phyloP scores from a whole-genome alignment of 106 monocot species.

The Acorus calamus region DNA sequence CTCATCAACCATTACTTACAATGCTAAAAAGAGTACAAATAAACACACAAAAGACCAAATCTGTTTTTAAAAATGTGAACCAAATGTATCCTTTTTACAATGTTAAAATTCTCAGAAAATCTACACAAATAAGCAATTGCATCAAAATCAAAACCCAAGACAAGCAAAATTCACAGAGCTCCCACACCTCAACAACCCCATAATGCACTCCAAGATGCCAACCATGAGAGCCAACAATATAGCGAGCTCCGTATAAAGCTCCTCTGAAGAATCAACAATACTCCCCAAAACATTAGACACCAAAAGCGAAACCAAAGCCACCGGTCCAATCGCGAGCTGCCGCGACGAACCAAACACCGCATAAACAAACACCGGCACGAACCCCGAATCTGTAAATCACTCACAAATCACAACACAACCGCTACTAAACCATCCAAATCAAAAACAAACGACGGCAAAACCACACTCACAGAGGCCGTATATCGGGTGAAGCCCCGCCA shows the following conservation, averaged over 20 bases:
- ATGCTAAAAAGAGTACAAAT: background rate
- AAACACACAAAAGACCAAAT: background rate
- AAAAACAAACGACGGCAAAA: background rate
- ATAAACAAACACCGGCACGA: constrained; percentile 87
- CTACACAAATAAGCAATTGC: background rate
- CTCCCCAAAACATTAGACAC: constrained; percentile 78
- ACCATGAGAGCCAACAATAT: constrained; percentile 94
- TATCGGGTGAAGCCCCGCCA: constrained; percentile 97
- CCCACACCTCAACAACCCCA: constrained; percentile 66
- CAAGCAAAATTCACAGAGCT: background rate
- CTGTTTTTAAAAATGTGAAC: background rate
- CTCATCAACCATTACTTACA: no score
- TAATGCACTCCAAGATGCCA: constrained; percentile 83
- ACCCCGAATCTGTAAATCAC: constrained; percentile 71
- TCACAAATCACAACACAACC: background rate
- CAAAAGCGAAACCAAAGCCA: constrained; percentile 81
- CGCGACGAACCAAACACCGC: constrained; percentile 93
- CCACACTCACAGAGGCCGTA: constrained; percentile 88
- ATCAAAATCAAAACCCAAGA: background rate
- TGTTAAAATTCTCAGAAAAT: background rate
- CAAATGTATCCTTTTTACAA: no score
- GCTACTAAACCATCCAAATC: background rate
- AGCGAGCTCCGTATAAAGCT: constrained; percentile 82
- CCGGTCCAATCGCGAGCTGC: constrained; percentile 93
- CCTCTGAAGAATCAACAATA: constrained; percentile 69